Percentiles rank a stretch among this genome's conserved stretches.
Evolutionary conservation across 2,329 filamentous ascomycete species (phyloP).

Genomic region (Hymenoscyphus fructigenus): DNA sequence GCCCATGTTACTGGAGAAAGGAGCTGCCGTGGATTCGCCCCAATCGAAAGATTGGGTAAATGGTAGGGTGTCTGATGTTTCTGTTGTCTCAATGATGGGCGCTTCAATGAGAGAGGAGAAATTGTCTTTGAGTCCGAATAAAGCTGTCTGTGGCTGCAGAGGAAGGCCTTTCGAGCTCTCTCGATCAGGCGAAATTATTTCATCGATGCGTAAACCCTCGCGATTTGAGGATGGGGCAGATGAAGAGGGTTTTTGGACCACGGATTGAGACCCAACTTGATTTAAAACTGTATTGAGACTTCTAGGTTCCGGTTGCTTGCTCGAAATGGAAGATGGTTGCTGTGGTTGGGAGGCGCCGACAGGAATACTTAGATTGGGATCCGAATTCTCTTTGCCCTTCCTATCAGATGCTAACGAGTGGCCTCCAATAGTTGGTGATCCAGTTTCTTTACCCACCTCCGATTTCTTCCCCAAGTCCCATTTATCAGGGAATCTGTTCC

Average conservation of each 20-base stretch:
- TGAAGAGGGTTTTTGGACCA: not conserved
- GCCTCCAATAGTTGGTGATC: not conserved
- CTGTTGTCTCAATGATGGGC: constrained; percentile 25
- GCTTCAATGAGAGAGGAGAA: constrained; percentile 27
- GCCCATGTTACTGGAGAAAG: constrained; percentile 45
- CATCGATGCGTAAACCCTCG: constrained; percentile 32
- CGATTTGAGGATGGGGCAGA: constrained; percentile 21
- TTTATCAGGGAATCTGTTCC: constrained; percentile 62
- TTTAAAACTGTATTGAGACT: not conserved
- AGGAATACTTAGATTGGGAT: constrained; percentile 4
- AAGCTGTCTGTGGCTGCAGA: constrained; percentile 14
- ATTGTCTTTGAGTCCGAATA: constrained; percentile 23
- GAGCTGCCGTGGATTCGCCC: constrained; percentile 42
- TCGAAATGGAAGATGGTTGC: not conserved
- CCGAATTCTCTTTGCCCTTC: constrained; percentile 8
- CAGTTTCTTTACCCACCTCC: constrained; percentile 1
- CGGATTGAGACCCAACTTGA: not conserved
- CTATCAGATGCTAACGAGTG: not conserved
- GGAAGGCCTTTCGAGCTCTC: constrained; percentile 15
- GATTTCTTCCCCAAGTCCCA: constrained; percentile 32
- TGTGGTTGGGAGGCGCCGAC: not conserved
- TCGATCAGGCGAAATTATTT: constrained; percentile 31
- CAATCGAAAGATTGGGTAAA: constrained; percentile 46
- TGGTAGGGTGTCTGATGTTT: constrained; percentile 37
- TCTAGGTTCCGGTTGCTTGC: not conserved